A percentile compares a stretch with the other conserved stretches of the same genome.
Evolutionary conservation across 1,284 basidiomycete species (phyloP).

Genomic region (Wolfiporia cocos): DNA sequence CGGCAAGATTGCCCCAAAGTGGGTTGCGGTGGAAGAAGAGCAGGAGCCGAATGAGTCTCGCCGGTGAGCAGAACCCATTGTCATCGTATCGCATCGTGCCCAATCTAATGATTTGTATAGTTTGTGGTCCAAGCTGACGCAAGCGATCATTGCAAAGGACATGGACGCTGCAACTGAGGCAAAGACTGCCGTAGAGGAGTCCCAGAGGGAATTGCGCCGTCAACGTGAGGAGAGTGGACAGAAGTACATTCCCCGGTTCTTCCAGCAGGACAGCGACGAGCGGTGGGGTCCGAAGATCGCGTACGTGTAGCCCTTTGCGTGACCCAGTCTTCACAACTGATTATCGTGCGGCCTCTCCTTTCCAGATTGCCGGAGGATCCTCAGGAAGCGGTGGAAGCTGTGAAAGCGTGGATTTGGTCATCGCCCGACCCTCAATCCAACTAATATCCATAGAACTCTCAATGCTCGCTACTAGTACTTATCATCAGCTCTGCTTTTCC

Average conservation of each 20-base stretch:
- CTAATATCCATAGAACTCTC: not conserved
- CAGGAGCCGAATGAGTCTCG: slow-evolving; percentile 92
- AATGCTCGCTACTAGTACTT: not conserved
- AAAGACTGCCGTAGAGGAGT: slow-evolving; percentile 90
- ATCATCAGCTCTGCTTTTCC: not conserved
- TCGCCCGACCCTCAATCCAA: slow-evolving; percentile 3
- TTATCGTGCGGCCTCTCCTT: slow-evolving; percentile 1
- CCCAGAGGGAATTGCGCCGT: slow-evolving; percentile 80
- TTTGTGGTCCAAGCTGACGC: slow-evolving; percentile 83
- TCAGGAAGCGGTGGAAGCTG: slow-evolving; percentile 50
- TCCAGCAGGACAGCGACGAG: slow-evolving; percentile 63
- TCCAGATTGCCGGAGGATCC: slow-evolving; percentile 66
- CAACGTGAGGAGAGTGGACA: slow-evolving; percentile 72
- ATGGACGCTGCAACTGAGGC: slow-evolving; percentile 92
- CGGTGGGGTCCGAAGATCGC: slow-evolving; percentile 78
- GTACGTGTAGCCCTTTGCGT: slow-evolving; percentile 33
- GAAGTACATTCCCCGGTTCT: slow-evolving; percentile 73
- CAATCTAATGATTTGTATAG: slow-evolving; percentile 35
- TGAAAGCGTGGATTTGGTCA: slow-evolving; percentile 60
- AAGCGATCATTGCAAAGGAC: slow-evolving; percentile 83
- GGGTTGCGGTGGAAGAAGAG: slow-evolving; percentile 77
- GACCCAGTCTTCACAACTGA: not conserved
- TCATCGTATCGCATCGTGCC: not conserved
- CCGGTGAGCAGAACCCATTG: slow-evolving; percentile 38
- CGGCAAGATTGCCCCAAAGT: slow-evolving; percentile 73